Evolutionary conservation across 164 flowering plant species (phyloP).

Genomic region (Aristolochia contorta): DNA sequence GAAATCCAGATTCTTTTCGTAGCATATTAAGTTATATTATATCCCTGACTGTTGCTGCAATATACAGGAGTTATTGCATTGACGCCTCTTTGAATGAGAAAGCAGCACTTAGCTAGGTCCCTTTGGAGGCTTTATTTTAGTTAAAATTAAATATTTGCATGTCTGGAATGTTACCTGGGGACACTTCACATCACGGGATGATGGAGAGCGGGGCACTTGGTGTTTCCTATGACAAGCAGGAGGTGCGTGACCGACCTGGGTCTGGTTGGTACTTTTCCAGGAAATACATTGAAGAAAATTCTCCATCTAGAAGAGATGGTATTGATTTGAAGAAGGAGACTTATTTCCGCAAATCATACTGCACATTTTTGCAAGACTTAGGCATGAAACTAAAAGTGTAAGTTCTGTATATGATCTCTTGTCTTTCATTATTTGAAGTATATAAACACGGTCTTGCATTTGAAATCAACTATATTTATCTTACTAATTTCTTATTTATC

Average conservation of each 20-base stretch:
- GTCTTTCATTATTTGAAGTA: neutral
- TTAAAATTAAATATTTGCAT: slow-evolving; percentile 12
- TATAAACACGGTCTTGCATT: no score
- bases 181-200: slow-evolving; percentile 34
- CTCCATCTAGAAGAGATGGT: slow-evolving; percentile 62
- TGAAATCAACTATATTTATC: no score
- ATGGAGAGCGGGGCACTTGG: slow-evolving; percentile 27
- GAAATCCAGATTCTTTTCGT: no score
- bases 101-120: no score
- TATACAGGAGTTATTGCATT: no score
- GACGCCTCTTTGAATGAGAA: no score
- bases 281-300: slow-evolving; percentile 64
- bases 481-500: no score
- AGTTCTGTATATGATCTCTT: slow-evolving; percentile 18
- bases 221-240: slow-evolving; percentile 36
- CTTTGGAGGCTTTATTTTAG: no score
- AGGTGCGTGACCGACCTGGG: slow-evolving; percentile 25
- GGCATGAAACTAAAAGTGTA: slow-evolving; percentile 84
- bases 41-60: no score
- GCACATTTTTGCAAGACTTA: slow-evolving; percentile 71
- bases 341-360: slow-evolving; percentile 61
- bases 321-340: slow-evolving; percentile 74
- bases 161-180: slow-evolving; percentile 47
- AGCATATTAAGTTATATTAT: no score
- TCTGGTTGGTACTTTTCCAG: slow-evolving; percentile 55